Conservation (phyloP, 179 eudicot species). For the Heliamphora pulchella region DNA sequence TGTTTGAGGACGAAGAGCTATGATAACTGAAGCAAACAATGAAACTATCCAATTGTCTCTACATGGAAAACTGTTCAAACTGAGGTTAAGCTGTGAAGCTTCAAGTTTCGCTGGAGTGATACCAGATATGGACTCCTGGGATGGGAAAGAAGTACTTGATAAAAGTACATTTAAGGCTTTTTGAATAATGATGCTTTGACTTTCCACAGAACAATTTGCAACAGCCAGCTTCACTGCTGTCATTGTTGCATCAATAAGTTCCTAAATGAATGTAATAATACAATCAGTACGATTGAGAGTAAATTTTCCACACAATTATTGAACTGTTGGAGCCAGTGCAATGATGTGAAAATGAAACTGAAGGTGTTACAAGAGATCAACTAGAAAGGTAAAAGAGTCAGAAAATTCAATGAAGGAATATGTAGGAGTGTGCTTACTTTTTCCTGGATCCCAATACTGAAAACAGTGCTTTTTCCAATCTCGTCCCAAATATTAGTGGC, state of each 20-base stretch:
- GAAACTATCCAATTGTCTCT: constrained; percentile 66
- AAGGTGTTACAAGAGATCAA: background rate
- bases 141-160: constrained; percentile 30
- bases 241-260: constrained; percentile 64
- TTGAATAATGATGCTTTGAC: constrained; percentile 48
- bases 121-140: constrained; percentile 21
- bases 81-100: constrained; percentile 25
- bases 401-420: background rate
- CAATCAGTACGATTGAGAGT: constrained; percentile 16
- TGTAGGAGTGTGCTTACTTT: constrained; percentile 29
- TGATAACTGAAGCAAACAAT: constrained; percentile 68
- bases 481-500: constrained; percentile 54
- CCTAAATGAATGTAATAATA: constrained; percentile 33
- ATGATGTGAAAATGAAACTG: background rate
- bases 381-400: background rate
- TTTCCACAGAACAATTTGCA: constrained; percentile 51
- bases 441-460: constrained; percentile 20
- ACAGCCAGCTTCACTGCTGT: constrained; percentile 63
- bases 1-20: constrained; percentile 71
- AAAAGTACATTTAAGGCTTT: constrained; percentile 50
- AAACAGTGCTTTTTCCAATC: constrained; percentile 27
- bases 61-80: constrained; percentile 23
- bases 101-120: constrained; percentile 29
- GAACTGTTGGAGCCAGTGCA: constrained; percentile 12
- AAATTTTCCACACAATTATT: background rate